phyloP scores from a whole-genome alignment of 2,329 filamentous ascomycete species.

The Periconia sp. region DNA sequence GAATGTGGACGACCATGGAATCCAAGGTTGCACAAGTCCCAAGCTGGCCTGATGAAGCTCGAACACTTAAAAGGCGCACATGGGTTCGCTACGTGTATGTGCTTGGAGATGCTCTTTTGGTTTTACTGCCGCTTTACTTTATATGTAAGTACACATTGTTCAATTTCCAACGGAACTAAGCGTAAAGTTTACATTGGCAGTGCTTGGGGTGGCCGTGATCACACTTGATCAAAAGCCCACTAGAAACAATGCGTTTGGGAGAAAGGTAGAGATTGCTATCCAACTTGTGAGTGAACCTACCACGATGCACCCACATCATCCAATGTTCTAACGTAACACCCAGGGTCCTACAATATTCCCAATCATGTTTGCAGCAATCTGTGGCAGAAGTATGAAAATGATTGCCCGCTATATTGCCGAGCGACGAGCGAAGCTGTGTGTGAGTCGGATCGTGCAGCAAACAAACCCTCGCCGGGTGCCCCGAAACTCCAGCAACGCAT shows the following conservation, averaged over 20 bases:
- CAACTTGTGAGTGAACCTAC: background rate
- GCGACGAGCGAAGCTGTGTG: slow-evolving; percentile 31
- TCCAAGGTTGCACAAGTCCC: slow-evolving; percentile 18
- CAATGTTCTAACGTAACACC: background rate
- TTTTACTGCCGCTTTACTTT: slow-evolving; percentile 35
- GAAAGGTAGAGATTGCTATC: slow-evolving; percentile 21
- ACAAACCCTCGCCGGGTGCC: no score
- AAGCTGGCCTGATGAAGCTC: slow-evolving; percentile 35
- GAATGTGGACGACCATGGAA: slow-evolving; percentile 20
- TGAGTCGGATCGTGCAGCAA: slow-evolving; percentile 12
- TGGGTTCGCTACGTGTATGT: slow-evolving; percentile 25
- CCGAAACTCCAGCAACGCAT: background rate
- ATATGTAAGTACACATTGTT: slow-evolving; percentile 25
- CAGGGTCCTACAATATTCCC: slow-evolving; percentile 41
- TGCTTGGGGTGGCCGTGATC: slow-evolving; percentile 25
- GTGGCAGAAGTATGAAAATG: slow-evolving; percentile 39
- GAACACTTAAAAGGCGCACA: slow-evolving; percentile 21
- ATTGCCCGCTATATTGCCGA: slow-evolving; percentile 38
- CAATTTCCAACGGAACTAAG: no score
- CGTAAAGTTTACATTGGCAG: slow-evolving; percentile 13
- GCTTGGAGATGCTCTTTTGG: slow-evolving; percentile 30
- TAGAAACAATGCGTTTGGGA: slow-evolving; percentile 22
- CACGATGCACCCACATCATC: background rate
- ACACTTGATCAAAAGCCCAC: slow-evolving; percentile 29
- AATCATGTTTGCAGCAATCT: slow-evolving; percentile 40